phyloP scores from a whole-genome alignment of 768 basidiomycete genomes.

The Leccinum rimulosum region DNA sequence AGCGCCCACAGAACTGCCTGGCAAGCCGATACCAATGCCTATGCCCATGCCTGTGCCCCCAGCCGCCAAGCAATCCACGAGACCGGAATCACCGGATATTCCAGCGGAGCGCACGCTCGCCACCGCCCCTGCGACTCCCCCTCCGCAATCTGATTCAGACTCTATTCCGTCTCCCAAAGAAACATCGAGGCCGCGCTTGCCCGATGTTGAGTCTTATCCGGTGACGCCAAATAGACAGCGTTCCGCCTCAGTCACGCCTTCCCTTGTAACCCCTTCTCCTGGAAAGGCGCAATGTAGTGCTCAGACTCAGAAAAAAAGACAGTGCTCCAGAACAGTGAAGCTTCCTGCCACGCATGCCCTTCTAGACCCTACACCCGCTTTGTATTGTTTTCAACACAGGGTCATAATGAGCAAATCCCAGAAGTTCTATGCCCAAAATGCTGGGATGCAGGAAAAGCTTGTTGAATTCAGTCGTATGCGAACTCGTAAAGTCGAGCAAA shows the following conservation, averaged over 20 bases:
- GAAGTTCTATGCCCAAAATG: constrained; percentile 53
- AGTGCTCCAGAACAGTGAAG: constrained; percentile 61
- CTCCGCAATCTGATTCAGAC: constrained; percentile 36
- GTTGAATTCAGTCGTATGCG: constrained; percentile 56
- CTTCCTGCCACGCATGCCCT: constrained; percentile 28
- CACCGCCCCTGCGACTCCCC: constrained; percentile 17
- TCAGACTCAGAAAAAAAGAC: too few relatives aligned
- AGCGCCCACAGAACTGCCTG: background rate
- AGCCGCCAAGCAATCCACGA: constrained; percentile 9
- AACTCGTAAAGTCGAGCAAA: background rate
- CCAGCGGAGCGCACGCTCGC: constrained; percentile 16
- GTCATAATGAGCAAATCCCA: too few relatives aligned
- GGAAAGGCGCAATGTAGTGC: constrained; percentile 54
- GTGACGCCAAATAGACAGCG: constrained; percentile 23
- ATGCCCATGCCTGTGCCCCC: constrained; percentile 37
- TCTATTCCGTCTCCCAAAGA: constrained; percentile 14
- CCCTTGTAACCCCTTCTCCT: constrained; percentile 19
- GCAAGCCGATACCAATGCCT: constrained; percentile 19
- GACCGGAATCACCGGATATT: constrained; percentile 7
- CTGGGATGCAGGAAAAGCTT: constrained; percentile 39
- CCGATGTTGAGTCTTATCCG: constrained; percentile 1
- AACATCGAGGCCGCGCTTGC: constrained; percentile 1
- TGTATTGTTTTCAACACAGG: constrained; percentile 72
- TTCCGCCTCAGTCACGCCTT: constrained; percentile 15
- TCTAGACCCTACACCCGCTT: constrained; percentile 28